A percentile compares a stretch with the other conserved stretches of the same genome.
phyloP scores from a whole-genome alignment of 805 yeast species.

The Lipomyces starkeyi region DNA sequence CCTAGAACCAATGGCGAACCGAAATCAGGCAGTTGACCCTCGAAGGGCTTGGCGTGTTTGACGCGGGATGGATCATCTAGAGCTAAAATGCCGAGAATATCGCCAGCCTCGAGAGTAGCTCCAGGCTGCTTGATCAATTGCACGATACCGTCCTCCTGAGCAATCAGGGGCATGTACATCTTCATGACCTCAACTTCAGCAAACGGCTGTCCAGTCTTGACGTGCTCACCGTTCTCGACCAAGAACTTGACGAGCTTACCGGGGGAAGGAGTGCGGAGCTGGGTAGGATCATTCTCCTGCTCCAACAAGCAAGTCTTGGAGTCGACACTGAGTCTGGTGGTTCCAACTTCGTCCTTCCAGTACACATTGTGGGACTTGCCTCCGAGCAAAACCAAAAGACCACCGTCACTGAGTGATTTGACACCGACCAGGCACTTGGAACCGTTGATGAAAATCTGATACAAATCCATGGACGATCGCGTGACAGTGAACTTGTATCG shows the following conservation, averaged over 20 bases:
- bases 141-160: conserved; percentile 90
- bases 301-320: conserved; percentile 93
- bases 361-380: conserved; percentile 95
- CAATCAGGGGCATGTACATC: conserved; percentile 97
- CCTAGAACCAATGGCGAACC: conserved; percentile 87
- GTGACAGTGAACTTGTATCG: conserved; percentile 96
- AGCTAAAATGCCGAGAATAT: conserved; percentile 90
- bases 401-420: conserved; percentile 92
- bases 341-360: conserved; percentile 97
- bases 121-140: conserved; percentile 98
- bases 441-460: conserved; percentile 91
- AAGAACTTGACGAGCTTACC: conserved; percentile 94
- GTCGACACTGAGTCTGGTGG: conserved; percentile 93
- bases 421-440: conserved; percentile 87
- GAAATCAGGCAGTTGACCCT: conserved; percentile 87
- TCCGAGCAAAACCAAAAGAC: conserved; percentile 81
- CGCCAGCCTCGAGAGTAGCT: conserved; percentile 95
- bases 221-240: conserved; percentile 95
- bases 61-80: conserved; percentile 97
- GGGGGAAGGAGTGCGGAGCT: conserved; percentile 97
- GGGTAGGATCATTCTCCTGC: conserved; percentile 97
- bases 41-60: conserved; percentile 93
- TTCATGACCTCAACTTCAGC: conserved; percentile 99
- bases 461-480: conserved; percentile 81
- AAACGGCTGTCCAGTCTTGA: conserved; percentile 87